Evolutionary conservation across 2,329 filamentous ascomycete species (phyloP).

Genomic region (Pseudopithomyces chartarum): DNA sequence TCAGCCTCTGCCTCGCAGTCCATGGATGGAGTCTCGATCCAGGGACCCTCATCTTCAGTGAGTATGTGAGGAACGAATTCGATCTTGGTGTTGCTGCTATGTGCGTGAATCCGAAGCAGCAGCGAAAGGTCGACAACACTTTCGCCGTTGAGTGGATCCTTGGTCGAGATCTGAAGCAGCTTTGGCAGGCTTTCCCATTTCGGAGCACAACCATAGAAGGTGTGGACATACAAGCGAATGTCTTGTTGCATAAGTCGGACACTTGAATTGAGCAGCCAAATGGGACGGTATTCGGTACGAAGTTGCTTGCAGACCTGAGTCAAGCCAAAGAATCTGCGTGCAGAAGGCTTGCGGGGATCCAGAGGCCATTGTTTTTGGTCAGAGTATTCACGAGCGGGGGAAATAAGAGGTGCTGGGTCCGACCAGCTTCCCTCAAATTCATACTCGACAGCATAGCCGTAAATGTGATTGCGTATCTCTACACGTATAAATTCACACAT

Average conservation of each 20-base stretch:
- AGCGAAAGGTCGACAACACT: not conserved
- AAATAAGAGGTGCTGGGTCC: not conserved
- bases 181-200: not conserved
- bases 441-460: constrained; percentile 12
- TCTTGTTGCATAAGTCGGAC: not conserved
- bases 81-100: not conserved
- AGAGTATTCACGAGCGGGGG: not conserved
- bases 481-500: not conserved
- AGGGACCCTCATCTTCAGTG: not conserved
- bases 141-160: not conserved
- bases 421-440: not conserved
- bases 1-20: not conserved
- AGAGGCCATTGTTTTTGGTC: not conserved
- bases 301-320: constrained; percentile 9
- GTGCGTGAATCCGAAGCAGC: constrained; percentile 4
- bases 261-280: constrained; percentile 6
- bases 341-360: not conserved
- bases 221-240: not conserved
- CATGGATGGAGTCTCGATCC: not conserved
- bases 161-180: constrained; percentile 2
- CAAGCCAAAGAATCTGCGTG: constrained; percentile 5
- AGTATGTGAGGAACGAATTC: constrained; percentile 7
- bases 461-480: constrained; percentile 23
- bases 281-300: constrained; percentile 7
- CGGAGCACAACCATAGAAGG: not conserved